A percentile compares a stretch with the other conserved stretches of the same genome.
Evolutionary conservation across 306 rosid species (phyloP).

Genomic region (Rubus parviflorus): DNA sequence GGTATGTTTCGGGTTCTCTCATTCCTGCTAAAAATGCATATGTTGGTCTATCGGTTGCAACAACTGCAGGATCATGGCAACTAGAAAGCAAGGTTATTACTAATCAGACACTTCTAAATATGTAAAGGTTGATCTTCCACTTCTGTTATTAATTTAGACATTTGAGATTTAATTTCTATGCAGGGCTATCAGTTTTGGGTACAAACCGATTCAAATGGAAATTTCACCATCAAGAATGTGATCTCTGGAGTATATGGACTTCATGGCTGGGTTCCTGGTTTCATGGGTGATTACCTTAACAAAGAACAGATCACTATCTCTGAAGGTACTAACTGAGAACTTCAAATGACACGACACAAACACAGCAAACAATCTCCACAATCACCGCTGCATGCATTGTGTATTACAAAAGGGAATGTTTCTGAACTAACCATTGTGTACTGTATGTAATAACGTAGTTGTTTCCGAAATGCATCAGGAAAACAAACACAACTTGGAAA

Average conservation of each 20-base stretch:
- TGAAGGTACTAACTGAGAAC: constrained; percentile 14
- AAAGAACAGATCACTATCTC: constrained; percentile 25
- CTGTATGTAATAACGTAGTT: not conserved
- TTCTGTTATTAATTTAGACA: not conserved
- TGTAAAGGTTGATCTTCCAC: not conserved
- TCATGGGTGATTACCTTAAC: constrained; percentile 43
- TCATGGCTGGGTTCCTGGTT: constrained; percentile 50
- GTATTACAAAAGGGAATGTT: not conserved
- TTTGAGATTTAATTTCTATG: not conserved
- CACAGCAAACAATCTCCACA: not conserved
- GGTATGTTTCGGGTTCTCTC: constrained; percentile 37
- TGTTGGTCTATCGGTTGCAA: constrained; percentile 46
- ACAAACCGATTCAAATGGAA: constrained; percentile 37
- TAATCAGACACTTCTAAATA: not conserved
- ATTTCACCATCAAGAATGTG: constrained; percentile 41
- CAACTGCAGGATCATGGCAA: constrained; percentile 46
- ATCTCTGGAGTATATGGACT: constrained; percentile 44
- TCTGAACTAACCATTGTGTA: not conserved
- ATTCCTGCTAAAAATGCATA: constrained; percentile 36
- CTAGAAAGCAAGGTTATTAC: constrained; percentile 41
- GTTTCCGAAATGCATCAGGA: constrained; percentile 15
- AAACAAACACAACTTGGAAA: constrained; percentile 33
- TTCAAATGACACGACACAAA: not conserved
- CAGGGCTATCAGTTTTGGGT: constrained; percentile 50
- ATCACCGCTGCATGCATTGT: too few species aligned